phyloP scores from a whole-genome alignment of 345 rosid species.

The Pseudoturritis turrita region DNA sequence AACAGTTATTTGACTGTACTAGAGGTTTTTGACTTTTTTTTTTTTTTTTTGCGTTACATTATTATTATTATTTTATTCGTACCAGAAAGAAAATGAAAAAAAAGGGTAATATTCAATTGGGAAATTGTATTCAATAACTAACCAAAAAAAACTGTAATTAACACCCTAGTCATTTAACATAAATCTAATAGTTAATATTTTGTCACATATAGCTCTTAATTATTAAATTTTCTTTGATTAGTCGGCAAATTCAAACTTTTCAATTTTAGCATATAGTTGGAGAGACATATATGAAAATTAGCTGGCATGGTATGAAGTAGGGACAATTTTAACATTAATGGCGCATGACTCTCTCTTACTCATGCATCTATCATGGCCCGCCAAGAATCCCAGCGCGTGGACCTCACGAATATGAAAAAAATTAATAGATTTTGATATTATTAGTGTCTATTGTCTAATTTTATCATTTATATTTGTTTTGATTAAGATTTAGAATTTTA shows the following conservation, averaged over 20 bases:
- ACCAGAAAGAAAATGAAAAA: background rate
- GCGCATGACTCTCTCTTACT: constrained; percentile 40
- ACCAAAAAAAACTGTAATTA: no score
- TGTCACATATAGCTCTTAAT: no score
- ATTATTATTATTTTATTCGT: background rate
- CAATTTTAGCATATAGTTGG: constrained; percentile 2
- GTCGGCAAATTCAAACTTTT: no score
- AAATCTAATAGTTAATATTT: no score
- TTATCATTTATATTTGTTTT: background rate
- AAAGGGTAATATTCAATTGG: no score
- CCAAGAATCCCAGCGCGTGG: constrained; percentile 24
- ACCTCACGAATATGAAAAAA: no score
- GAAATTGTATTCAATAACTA: no score
- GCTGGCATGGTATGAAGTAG: constrained; percentile 32
- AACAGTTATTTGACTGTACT: constrained; percentile 19
- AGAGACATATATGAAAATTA: constrained; percentile 2
- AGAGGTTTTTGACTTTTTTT: background rate
- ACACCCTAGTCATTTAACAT: no score
- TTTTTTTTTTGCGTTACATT: background rate
- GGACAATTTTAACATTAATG: constrained; percentile 30
- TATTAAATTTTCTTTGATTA: no score
- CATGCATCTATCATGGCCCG: constrained; percentile 38
- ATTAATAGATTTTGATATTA: no score
- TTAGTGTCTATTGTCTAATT: no score
- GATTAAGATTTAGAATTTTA: background rate